Conservation (phyloP, 306 rosid species). For the Datisca glomerata region DNA sequence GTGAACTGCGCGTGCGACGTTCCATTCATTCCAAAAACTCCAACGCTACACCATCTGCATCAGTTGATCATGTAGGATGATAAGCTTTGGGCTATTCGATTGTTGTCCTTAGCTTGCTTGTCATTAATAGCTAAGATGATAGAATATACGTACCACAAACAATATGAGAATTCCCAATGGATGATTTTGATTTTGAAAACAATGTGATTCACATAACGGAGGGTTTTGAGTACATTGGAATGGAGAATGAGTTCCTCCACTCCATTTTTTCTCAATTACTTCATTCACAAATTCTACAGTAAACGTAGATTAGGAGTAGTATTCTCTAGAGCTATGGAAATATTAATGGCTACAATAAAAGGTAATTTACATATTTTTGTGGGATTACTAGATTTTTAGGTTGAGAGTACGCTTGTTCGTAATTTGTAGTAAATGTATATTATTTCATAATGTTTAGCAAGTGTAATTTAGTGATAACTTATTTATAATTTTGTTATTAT, state of each 20-base stretch:
- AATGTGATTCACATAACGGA: conserved; percentile 61
- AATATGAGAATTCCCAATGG: conserved; percentile 36
- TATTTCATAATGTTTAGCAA: too few relatives aligned
- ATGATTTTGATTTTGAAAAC: conserved; percentile 43
- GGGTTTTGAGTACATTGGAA: conserved; percentile 51
- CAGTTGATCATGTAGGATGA: conserved; percentile 51
- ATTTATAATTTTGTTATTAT: too few relatives aligned
- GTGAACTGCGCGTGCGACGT: too few relatives aligned
- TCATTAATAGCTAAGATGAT: conserved; percentile 92
- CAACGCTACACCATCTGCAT: too few relatives aligned
- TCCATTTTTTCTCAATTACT: conserved; percentile 69
- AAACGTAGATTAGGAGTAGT: conserved; percentile 27
- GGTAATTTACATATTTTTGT: too few relatives aligned
- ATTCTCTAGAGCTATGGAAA: conserved; percentile 37
- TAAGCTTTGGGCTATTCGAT: conserved; percentile 59
- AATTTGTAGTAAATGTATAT: too few relatives aligned
- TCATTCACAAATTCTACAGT: conserved; percentile 32
- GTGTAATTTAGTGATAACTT: too few relatives aligned
- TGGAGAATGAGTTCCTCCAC: conserved; percentile 82
- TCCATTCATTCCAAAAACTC: too few relatives aligned
- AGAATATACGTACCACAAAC: conserved; percentile 43
- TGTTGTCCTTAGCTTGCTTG: conserved; percentile 63
- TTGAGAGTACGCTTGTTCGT: too few relatives aligned
- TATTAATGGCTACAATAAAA: conserved; percentile 37
- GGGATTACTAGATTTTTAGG: too few relatives aligned